Evolutionary conservation across 2,329 filamentous ascomycete species (phyloP).

Genomic region (Colletotrichum horii): DNA sequence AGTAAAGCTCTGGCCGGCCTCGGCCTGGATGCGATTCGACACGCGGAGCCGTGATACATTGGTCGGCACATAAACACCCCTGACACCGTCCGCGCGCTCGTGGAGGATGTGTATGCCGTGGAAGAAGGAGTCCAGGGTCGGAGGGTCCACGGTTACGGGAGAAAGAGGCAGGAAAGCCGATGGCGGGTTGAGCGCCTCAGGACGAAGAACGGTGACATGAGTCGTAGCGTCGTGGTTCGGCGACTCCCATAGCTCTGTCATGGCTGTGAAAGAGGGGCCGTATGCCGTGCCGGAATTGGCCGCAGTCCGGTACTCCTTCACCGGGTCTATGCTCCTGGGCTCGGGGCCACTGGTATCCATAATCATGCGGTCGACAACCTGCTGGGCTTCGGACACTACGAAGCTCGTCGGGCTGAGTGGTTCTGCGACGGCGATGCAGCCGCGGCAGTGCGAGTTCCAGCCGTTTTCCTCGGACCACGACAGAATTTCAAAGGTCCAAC

Average conservation of each 20-base stretch:
- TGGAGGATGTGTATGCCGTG: conserved; percentile 22
- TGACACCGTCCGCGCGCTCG: neutral
- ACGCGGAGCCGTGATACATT: conserved; percentile 32
- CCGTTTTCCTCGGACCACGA: conserved; percentile 26
- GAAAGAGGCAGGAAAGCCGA: conserved; percentile 23
- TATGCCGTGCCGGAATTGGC: conserved; percentile 22
- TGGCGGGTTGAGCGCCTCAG: conserved; percentile 15
- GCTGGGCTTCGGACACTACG: neutral
- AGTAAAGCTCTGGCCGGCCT: conserved; percentile 21
- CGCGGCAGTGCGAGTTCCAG: conserved; percentile 28
- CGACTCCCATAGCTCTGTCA: conserved; percentile 25
- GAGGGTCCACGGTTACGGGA: conserved; percentile 28
- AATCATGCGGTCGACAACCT: neutral
- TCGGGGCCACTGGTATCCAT: neutral
- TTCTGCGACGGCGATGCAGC: conserved; percentile 21
- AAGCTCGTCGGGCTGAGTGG: neutral
- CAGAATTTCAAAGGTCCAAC: conserved; percentile 25
- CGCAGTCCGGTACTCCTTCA: neutral
- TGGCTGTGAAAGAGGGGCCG: conserved; percentile 29
- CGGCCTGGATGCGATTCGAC: conserved; percentile 30
- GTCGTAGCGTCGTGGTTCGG: conserved; percentile 23
- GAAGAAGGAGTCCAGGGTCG: conserved; percentile 32
- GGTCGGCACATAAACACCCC: conserved; percentile 29
- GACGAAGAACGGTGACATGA: conserved; percentile 25
- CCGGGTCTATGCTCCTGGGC: neutral